These are phyloP conservation scores for Pseudozyma hubeiensis DNA, from an alignment of 1,284 basidiomycete species.

Conservation along the genomic window DNA sequence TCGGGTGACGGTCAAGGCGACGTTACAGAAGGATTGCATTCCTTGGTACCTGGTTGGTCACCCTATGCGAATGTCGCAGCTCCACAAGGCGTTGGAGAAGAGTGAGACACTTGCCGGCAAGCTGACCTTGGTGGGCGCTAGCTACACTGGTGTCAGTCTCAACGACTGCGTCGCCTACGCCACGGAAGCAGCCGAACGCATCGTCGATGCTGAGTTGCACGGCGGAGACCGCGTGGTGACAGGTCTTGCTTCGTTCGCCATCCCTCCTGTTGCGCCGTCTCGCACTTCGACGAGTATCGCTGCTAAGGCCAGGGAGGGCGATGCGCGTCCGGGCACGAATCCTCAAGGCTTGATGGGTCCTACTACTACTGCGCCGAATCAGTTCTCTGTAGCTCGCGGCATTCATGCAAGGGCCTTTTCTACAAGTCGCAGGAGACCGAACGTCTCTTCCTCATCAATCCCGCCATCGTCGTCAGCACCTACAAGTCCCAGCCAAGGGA, in stretches of 20 bases:
- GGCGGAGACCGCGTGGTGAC: constrained; percentile 26
- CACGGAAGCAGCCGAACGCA: constrained; percentile 37
- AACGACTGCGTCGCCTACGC: constrained; percentile 80
- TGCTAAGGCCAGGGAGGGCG: constrained; percentile 6
- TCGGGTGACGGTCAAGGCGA: constrained; percentile 67
- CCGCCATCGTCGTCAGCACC: background rate
- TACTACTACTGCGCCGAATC: constrained; percentile 10
- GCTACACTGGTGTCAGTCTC: constrained; percentile 87
- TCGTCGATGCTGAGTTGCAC: constrained; percentile 41
- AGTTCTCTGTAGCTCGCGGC: constrained; percentile 20
- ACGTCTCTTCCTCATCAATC: constrained; percentile 1
- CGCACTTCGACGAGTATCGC: background rate
- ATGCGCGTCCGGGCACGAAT: constrained; percentile 7
- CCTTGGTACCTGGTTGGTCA: constrained; percentile 85
- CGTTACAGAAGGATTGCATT: constrained; percentile 80
- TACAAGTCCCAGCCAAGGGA: constrained; percentile 2
- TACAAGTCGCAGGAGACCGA: background rate
- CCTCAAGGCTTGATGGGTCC: constrained; percentile 37
- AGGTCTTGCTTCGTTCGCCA: constrained; percentile 31
- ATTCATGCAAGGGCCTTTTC: constrained; percentile 28
- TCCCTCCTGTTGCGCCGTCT: constrained; percentile 18
- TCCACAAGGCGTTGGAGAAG: constrained; percentile 72
- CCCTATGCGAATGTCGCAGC: constrained; percentile 76
- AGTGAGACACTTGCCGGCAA: constrained; percentile 72
- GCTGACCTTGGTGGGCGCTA: constrained; percentile 83